These are phyloP conservation scores for Malus sieversii DNA, from an alignment of 306 rosid genomes.

Conservation along the genomic window DNA sequence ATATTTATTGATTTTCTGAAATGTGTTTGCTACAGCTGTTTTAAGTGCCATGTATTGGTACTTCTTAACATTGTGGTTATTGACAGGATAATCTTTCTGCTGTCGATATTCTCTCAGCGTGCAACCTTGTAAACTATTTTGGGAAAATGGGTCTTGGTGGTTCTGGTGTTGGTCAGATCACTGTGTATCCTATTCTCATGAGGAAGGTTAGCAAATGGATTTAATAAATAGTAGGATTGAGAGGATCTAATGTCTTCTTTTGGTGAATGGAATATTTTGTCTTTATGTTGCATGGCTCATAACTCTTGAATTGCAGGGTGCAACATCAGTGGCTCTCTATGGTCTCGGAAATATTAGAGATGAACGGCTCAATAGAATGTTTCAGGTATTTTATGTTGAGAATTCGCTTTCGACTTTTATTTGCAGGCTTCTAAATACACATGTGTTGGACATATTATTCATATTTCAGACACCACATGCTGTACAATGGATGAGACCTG, in stretches of 20 bases:
- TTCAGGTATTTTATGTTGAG: slow-evolving; percentile 56
- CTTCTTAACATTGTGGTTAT: slow-evolving; percentile 29
- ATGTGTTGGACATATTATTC: slow-evolving; percentile 10
- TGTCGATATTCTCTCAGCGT: slow-evolving; percentile 95
- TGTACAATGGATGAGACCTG: slow-evolving; percentile 97
- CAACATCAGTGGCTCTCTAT: slow-evolving; percentile 86
- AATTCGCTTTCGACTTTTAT: slow-evolving; percentile 16
- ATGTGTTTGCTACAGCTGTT: slow-evolving; percentile 15
- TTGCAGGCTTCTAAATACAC: slow-evolving; percentile 4
- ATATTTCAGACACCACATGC: slow-evolving; percentile 93
- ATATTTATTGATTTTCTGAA: background rate
- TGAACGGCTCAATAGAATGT: slow-evolving; percentile 96
- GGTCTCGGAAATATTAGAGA: slow-evolving; percentile 98
- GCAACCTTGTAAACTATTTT: slow-evolving; percentile 96
- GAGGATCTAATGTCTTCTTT: background rate
- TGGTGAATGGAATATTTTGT: background rate
- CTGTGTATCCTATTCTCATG: slow-evolving; percentile 80
- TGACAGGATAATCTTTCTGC: slow-evolving; percentile 98
- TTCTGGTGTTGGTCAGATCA: slow-evolving; percentile 97
- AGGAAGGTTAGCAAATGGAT: slow-evolving; percentile 59
- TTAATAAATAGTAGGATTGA: slow-evolving; percentile 10
- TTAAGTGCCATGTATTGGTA: slow-evolving; percentile 11
- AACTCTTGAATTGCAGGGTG: slow-evolving; percentile 55
- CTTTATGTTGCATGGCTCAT: slow-evolving; percentile 7
- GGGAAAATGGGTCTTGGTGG: slow-evolving; percentile 97